Evolutionary conservation across 2,329 filamentous ascomycete genomes (phyloP).

Genomic region (Phyllosticta capitalensis): DNA sequence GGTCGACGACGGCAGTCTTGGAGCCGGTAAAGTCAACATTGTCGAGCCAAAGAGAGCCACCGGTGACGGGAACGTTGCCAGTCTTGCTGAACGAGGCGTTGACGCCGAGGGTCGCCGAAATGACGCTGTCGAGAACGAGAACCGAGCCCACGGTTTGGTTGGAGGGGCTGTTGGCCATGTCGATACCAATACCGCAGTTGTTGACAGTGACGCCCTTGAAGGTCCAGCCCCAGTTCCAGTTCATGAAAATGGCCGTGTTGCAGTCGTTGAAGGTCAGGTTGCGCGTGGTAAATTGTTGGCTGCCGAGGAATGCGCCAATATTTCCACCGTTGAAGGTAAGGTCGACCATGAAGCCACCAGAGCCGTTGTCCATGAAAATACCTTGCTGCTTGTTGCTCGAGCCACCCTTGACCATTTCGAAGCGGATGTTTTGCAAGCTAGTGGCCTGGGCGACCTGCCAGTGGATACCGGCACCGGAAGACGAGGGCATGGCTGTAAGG

Average conservation of each 20-base stretch:
- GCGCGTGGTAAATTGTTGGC: constrained; percentile 51
- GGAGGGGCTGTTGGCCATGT: constrained; percentile 49
- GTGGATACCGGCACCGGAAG: constrained; percentile 44
- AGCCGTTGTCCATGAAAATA: constrained; percentile 52
- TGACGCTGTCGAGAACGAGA: constrained; percentile 68
- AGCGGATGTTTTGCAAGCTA: constrained; percentile 52
- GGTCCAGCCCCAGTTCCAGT: constrained; percentile 47
- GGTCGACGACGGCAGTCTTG: constrained; percentile 54
- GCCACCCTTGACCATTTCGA: constrained; percentile 43
- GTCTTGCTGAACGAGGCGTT: constrained; percentile 62
- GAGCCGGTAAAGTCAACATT: constrained; percentile 78
- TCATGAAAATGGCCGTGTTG: constrained; percentile 43
- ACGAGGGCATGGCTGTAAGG: constrained; percentile 27
- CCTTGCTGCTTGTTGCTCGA: constrained; percentile 44
- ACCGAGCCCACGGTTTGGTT: constrained; percentile 78
- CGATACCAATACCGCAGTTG: constrained; percentile 38
- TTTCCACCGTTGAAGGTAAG: constrained; percentile 51
- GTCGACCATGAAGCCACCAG: constrained; percentile 52
- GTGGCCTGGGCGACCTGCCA: constrained; percentile 61
- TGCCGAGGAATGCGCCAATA: constrained; percentile 51
- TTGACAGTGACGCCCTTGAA: constrained; percentile 38
- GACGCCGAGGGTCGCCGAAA: constrained; percentile 70
- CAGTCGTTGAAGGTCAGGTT: constrained; percentile 43
- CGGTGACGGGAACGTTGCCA: constrained; percentile 56
- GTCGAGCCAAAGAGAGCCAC: constrained; percentile 75